Evolutionary conservation across 192 early-diverging fungal genomes (phyloP).

Genomic region (Blastocladiella britannica): DNA sequence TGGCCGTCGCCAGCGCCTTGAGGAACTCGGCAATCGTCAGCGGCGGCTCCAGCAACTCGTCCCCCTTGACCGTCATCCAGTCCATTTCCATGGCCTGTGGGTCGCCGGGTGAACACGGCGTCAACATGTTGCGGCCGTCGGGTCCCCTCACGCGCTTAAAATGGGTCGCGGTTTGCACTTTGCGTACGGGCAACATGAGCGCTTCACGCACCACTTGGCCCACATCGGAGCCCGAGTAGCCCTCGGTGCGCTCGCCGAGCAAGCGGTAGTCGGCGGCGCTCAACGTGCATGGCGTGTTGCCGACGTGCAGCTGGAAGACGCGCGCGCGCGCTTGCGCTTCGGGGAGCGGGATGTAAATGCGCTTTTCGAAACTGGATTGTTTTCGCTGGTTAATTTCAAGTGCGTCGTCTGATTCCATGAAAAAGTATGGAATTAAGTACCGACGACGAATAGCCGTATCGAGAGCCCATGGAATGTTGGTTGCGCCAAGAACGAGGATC

Average conservation of each 20-base stretch:
- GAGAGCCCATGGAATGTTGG: constrained; percentile 92
- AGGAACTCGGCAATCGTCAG: constrained; percentile 68
- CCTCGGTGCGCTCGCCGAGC: constrained; percentile 65
- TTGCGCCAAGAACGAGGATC: constrained; percentile 87
- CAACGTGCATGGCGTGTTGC: constrained; percentile 70
- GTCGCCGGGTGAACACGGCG: constrained; percentile 90
- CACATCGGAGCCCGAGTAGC: constrained; percentile 93
- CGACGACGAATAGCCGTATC: constrained; percentile 82
- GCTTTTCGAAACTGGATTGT: constrained; percentile 89
- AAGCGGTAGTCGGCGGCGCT: constrained; percentile 43
- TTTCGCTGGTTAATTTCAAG: too few relatives aligned
- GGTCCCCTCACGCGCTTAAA: constrained; percentile 44
- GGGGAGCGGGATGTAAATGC: constrained; percentile 95
- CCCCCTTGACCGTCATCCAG: constrained; percentile 64
- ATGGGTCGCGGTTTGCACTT: constrained; percentile 83
- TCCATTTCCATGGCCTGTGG: constrained; percentile 61
- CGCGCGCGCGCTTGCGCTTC: constrained; percentile 62
- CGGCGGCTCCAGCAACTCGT: constrained; percentile 83
- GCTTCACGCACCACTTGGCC: constrained; percentile 85
- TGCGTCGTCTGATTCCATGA: too few relatives aligned
- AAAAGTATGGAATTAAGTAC: constrained; percentile 5
- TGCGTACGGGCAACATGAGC: constrained; percentile 89
- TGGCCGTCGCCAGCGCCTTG: constrained; percentile 47
- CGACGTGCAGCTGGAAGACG: constrained; percentile 88
- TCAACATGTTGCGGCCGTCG: constrained; percentile 33